phyloP scores from a whole-genome alignment of 2,329 filamentous ascomycete genomes.

The Trichoderma asperellum region DNA sequence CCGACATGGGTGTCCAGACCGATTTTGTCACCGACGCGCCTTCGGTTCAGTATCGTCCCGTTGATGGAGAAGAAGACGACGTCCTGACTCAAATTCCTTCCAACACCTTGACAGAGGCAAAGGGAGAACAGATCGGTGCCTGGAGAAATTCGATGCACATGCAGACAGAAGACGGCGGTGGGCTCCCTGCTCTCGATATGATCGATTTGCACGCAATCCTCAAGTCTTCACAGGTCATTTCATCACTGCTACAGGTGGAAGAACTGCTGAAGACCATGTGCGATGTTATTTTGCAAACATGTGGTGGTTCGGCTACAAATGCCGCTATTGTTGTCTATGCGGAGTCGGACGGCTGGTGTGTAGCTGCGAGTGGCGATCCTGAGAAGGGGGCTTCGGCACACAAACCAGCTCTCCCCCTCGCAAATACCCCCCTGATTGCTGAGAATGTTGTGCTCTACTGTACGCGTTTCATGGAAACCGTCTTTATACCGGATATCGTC shows the following conservation, averaged over 20 bases:
- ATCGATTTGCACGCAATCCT: slow-evolving; percentile 79
- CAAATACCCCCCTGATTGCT: slow-evolving; percentile 69
- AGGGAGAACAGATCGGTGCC: slow-evolving; percentile 63
- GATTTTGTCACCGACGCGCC: slow-evolving; percentile 65
- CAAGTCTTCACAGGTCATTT: slow-evolving; percentile 78
- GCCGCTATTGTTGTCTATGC: slow-evolving; percentile 76
- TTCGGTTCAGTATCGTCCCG: slow-evolving; percentile 55
- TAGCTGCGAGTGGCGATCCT: slow-evolving; percentile 74
- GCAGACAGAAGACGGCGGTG: slow-evolving; percentile 60
- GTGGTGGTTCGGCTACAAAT: slow-evolving; percentile 69
- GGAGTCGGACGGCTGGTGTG: slow-evolving; percentile 65
- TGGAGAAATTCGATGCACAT: slow-evolving; percentile 64
- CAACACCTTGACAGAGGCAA: slow-evolving; percentile 51
- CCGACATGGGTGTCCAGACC: slow-evolving; percentile 70
- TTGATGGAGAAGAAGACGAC: slow-evolving; percentile 51
- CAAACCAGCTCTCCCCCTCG: slow-evolving; percentile 66
- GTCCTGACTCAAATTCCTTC: slow-evolving; percentile 43
- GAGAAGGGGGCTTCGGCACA: slow-evolving; percentile 70
- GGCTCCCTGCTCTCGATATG: slow-evolving; percentile 78
- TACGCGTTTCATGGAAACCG: slow-evolving; percentile 73
- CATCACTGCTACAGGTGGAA: slow-evolving; percentile 75
- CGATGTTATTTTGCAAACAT: slow-evolving; percentile 78
- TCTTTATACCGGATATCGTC: slow-evolving; percentile 74
- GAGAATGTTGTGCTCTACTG: slow-evolving; percentile 78
- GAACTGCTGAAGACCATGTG: slow-evolving; percentile 79